These are phyloP conservation scores for Nakazawaea molendinolei DNA, from an alignment of 805 yeast genomes.

Conservation along the genomic window DNA sequence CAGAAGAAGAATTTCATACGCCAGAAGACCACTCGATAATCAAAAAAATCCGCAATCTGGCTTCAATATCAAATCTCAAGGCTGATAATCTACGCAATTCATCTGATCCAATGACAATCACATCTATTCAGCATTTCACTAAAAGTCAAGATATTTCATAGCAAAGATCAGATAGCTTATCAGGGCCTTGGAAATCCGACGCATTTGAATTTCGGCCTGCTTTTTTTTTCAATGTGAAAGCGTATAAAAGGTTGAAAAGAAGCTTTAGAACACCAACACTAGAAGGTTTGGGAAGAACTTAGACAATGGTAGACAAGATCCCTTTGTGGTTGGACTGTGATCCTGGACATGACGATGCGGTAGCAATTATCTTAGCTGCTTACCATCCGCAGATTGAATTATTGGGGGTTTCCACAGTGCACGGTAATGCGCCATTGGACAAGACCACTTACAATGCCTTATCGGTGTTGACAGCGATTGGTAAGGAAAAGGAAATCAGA, in stretches of 20 bases:
- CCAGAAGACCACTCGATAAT: no score
- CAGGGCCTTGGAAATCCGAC: no score
- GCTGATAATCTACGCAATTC: no score
- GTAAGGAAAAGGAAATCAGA: slow-evolving; percentile 39
- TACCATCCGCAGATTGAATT: slow-evolving; percentile 53
- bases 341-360: slow-evolving; percentile 86
- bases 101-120: no score
- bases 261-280: background rate
- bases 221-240: no score
- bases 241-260: background rate
- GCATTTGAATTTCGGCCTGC: no score
- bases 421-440: slow-evolving; percentile 61
- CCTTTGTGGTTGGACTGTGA: slow-evolving; percentile 91
- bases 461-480: slow-evolving; percentile 57
- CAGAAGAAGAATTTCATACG: no score
- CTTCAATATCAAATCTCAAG: no score
- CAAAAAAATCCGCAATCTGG: no score
- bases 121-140: no score
- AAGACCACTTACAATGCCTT: slow-evolving; percentile 66
- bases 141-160: no score
- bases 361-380: slow-evolving; percentile 61
- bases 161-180: no score
- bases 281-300: background rate
- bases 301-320: slow-evolving; percentile 22
- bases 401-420: slow-evolving; percentile 68